Evolutionary conservation across 495 filamentous ascomycete species (phyloP).

Genomic region (Hypoxylon lienhwacheense): DNA sequence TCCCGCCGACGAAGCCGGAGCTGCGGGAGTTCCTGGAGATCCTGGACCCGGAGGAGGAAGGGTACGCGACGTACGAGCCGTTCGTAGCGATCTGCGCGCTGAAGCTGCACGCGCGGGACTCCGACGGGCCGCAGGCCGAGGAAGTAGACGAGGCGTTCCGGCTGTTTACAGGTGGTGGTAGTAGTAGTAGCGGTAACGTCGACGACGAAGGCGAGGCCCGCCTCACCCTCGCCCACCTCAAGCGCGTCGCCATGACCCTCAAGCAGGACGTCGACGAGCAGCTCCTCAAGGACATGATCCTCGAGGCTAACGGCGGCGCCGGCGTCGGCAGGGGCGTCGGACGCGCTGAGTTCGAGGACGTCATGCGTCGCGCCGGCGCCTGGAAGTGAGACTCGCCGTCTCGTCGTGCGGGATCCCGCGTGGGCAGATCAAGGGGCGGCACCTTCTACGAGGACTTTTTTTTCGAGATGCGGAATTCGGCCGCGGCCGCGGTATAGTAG

Average conservation of each 20-base stretch:
- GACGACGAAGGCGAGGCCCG: conserved; percentile 34
- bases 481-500: no score
- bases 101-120: conserved; percentile 65
- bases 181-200: no score
- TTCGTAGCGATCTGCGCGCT: conserved; percentile 87
- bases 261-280: conserved; percentile 81
- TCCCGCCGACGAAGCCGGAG: conserved; percentile 66
- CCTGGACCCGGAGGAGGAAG: conserved; percentile 77
- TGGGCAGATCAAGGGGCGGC: no score
- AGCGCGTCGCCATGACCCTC: conserved; percentile 75
- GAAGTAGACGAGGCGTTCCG: conserved; percentile 80
- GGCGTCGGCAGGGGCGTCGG: conserved; percentile 72
- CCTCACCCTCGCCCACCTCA: conserved; percentile 76
- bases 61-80: conserved; percentile 69
- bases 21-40: conserved; percentile 73
- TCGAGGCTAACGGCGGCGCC: conserved; percentile 83
- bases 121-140: conserved; percentile 49
- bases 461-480: no score
- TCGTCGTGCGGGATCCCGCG: no score
- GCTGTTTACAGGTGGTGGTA: conserved; percentile 64
- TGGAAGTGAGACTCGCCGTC: no score
- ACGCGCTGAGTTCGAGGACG: conserved; percentile 77
- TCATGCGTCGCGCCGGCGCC: conserved; percentile 83
- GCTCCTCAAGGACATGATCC: conserved; percentile 85
- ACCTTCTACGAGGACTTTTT: no score